Evolutionary conservation across 176 grass and related monocot genomes (phyloP).

Genomic region (Avena eriantha): DNA sequence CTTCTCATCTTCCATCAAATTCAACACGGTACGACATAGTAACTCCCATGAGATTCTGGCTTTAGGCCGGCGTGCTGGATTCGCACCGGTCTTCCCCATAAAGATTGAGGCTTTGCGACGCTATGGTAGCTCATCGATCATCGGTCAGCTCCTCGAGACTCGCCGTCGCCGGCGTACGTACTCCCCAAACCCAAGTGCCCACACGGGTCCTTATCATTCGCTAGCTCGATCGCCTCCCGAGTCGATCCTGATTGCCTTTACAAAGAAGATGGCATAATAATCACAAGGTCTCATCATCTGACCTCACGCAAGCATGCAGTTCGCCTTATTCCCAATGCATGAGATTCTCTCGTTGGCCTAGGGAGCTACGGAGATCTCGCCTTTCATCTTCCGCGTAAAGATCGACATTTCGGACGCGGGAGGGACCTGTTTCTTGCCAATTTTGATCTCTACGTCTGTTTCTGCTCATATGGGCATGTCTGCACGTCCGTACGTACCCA

Average conservation of each 20-base stretch:
- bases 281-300: neutral
- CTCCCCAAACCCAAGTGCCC: conserved; percentile 33
- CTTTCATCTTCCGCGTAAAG: conserved; percentile 50
- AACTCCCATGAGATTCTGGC: conserved; percentile 31
- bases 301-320: neutral
- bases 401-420: neutral
- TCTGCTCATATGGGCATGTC: neutral
- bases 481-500: too few species aligned
- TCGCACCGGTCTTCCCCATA: conserved; percentile 40
- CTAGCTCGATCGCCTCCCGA: neutral
- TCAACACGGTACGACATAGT: too few species aligned
- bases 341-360: conserved; percentile 40
- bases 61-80: conserved; percentile 43
- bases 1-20: neutral
- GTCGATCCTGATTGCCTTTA: conserved; percentile 17
- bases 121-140: neutral
- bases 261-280: conserved; percentile 30
- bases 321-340: conserved; percentile 14
- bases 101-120: conserved; percentile 46
- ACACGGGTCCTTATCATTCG: conserved; percentile 48
- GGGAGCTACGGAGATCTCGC: conserved; percentile 44
- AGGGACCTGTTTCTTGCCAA: neutral
- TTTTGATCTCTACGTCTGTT: neutral
- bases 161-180: neutral
- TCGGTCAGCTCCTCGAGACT: conserved; percentile 2